Evolutionary conservation across 495 filamentous ascomycete species (phyloP), one percentile per base, ranked within the genome.

Genomic region (Hypoxylon cercidicola): DNA sequence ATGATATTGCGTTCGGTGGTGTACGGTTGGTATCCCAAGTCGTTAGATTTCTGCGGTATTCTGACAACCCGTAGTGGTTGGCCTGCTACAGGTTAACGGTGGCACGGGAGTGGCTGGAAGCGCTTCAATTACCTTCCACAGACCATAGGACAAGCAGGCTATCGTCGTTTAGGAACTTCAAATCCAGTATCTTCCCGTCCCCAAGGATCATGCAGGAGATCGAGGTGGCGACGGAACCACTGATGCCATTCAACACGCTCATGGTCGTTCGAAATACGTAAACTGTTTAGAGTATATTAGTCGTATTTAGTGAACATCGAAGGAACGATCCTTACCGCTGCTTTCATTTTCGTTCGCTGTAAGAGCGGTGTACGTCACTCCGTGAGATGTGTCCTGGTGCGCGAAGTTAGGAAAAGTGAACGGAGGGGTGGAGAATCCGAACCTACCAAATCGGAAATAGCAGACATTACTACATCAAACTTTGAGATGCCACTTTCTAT

Each of bases 131-230:
- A 81, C 82, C 78, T 64, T 70, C 69, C 0, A 39, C 35, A 0
- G 72, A 47, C 72, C 80, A 83, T 5, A 87, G 61, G 1, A 83
- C 62, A 10, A 85, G 67, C 3, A 86, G 58, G 13, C 55, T 70
- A 18, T 73, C 65, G 53, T 79, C 75, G 55, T 81, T 69, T 9
- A 82, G 60, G 50, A 84, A 84, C 55, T 81, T 83, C 6, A 85
- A 56, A 63, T 87, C 83, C 19, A 79, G 54, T 9, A 86, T 71
- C 6, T 56, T 71, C 9, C 74, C 78, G 52, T 75, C 64, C 4
- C 77, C 79, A 7, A 86, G 72, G 9, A 56, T 54, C 7, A 86
- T 41, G 1, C 64, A 60, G 40, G 79, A 72, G 4, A 72, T 72
- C 23, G 63, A 63, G 2, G 74, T 75, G 3, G 60, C 61, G 3